phyloP scores from a whole-genome alignment of 768 basidiomycete species.

The Suillus subluteus region DNA sequence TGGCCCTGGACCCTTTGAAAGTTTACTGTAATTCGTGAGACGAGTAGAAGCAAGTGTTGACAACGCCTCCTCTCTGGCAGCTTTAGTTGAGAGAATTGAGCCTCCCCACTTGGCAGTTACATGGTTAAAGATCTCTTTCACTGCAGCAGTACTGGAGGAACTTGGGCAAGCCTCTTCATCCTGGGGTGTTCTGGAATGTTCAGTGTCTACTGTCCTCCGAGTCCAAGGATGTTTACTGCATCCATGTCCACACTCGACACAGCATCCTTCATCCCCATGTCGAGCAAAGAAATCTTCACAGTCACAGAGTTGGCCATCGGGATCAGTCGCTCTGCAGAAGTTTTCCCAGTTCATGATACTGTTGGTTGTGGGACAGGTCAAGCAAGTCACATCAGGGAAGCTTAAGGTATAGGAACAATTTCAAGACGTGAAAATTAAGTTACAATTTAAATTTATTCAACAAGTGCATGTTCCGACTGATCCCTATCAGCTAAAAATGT shows the following conservation, averaged over 20 bases:
- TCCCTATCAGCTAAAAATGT: neutral
- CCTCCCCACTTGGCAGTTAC: neutral
- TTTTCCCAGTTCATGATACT: neutral
- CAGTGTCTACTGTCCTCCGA: neutral
- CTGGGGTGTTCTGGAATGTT: neutral
- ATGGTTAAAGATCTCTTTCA: neutral
- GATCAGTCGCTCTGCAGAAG: neutral
- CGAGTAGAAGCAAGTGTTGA: neutral
- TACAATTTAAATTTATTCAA: neutral
- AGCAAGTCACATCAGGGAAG: neutral
- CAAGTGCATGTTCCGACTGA: neutral
- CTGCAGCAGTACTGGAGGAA: neutral
- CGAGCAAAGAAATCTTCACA: neutral
- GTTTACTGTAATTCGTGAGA: neutral
- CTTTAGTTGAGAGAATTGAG: neutral
- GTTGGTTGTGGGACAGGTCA: slow-evolving; percentile 1
- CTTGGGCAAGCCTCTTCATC: neutral
- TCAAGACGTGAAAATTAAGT: neutral
- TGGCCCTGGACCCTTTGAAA: neutral
- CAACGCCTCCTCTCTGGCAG: neutral
- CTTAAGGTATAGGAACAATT: neutral
- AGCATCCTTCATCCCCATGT: no score
- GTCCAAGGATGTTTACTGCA: neutral
- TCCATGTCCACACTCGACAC: neutral
- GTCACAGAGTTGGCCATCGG: neutral